Evolutionary conservation across 1,284 basidiomycete species (phyloP).

Genomic region (Trametes hirsuta): DNA sequence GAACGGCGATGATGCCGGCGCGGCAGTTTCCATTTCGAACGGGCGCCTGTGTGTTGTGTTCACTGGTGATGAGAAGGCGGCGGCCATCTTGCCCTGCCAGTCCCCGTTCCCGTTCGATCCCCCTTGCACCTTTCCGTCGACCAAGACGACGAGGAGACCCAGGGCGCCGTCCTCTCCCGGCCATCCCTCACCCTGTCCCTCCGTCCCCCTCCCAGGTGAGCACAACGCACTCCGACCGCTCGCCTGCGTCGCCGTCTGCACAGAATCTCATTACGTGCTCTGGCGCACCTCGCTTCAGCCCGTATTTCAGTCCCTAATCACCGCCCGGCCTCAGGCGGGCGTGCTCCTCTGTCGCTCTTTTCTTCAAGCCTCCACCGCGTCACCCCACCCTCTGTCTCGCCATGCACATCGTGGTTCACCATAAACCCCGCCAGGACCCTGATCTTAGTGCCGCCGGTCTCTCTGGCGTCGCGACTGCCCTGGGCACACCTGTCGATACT

Average conservation of each 20-base stretch:
- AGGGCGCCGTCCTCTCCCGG: conserved; percentile 18
- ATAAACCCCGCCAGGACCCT: conserved; percentile 16
- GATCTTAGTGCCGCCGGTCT: conserved; percentile 12
- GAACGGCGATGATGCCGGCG: conserved; percentile 10
- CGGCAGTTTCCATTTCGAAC: conserved; percentile 12
- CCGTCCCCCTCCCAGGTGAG: conserved; percentile 5
- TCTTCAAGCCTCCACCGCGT: conserved; percentile 19
- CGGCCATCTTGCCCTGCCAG: not conserved
- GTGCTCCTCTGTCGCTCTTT: conserved; percentile 36
- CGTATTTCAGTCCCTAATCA: conserved; percentile 22
- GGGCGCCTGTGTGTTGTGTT: not conserved
- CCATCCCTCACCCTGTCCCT: conserved; percentile 9
- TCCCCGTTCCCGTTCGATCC: conserved; percentile 1
- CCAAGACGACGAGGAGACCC: conserved; percentile 23
- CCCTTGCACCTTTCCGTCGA: conserved; percentile 20
- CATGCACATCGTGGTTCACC: conserved; percentile 30
- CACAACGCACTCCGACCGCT: not conserved
- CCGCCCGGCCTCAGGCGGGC: conserved; percentile 27
- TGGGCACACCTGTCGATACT: not conserved
- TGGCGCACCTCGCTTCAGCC: conserved; percentile 9
- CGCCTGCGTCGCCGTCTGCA: not conserved
- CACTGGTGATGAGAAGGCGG: not conserved
- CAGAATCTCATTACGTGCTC: conserved; percentile 12
- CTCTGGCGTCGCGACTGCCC: not conserved
- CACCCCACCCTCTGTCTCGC: conserved; percentile 14